A percentile compares a stretch with the other conserved stretches of the same genome.
phyloP scores from a whole-genome alignment of 78 protist genomes.

The Monocercomonoides exilis region DNA sequence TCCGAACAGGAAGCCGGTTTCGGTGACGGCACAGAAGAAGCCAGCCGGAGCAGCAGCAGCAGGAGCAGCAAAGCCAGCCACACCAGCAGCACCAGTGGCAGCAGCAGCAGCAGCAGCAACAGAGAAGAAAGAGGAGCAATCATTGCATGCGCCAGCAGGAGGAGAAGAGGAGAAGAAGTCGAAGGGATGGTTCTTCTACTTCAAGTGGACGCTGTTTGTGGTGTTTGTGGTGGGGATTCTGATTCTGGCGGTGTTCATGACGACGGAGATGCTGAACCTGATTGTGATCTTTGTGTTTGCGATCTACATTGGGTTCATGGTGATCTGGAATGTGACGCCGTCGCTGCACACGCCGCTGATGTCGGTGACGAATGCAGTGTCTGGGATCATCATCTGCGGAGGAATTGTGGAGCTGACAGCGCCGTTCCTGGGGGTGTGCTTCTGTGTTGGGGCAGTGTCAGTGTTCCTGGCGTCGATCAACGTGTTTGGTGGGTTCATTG shows the following conservation, averaged over 20 bases:
- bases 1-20: conserved; percentile 13
- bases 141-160: not conserved
- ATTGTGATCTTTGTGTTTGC: conserved; percentile 70
- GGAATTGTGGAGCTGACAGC: conserved; percentile 69
- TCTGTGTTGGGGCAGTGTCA: conserved; percentile 55
- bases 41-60: too few relatives aligned
- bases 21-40: conserved; percentile 36
- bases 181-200: not conserved
- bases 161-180: not conserved
- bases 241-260: conserved; percentile 9
- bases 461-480: conserved; percentile 73
- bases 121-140: not conserved
- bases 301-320: conserved; percentile 18
- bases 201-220: not conserved
- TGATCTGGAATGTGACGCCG: conserved; percentile 89
- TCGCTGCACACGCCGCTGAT: conserved; percentile 95
- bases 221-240: not conserved
- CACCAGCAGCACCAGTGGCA: conserved; percentile 9
- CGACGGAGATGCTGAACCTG: conserved; percentile 18
- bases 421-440: conserved; percentile 25
- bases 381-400: conserved; percentile 86
- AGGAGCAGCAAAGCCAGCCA: not conserved
- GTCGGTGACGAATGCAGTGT: conserved; percentile 93
- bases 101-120: not conserved
- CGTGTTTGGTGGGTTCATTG: conserved; percentile 85